A percentile compares a stretch with the other conserved stretches of the same genome.
Evolutionary conservation across 257 asterid genomes (phyloP).

Genomic region (Nicotiana knightiana): DNA sequence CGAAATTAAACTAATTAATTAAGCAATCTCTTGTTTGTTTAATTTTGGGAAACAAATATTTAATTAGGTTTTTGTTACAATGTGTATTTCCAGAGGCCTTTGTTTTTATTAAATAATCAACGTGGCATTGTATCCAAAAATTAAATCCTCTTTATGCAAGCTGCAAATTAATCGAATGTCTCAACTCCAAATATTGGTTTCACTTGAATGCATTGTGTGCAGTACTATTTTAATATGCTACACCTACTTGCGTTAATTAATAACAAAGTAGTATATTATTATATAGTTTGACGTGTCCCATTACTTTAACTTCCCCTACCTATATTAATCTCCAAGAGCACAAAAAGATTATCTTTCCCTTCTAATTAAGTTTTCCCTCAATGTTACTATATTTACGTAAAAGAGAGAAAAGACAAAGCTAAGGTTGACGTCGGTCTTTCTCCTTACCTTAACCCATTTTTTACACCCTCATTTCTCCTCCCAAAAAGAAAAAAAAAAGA

Average conservation of each 20-base stretch:
- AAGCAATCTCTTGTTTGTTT: too few species aligned
- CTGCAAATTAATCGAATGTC: too few species aligned
- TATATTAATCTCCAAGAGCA: neutral
- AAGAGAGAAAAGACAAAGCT: neutral
- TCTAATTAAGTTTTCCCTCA: neutral
- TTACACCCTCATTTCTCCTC: neutral
- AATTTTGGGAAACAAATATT: too few species aligned
- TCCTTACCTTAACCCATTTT: neutral
- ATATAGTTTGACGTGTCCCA: neutral
- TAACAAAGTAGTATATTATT: neutral
- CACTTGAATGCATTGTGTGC: neutral
- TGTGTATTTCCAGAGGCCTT: too few species aligned
- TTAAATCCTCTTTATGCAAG: too few species aligned
- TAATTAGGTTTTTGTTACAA: too few species aligned
- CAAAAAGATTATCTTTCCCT: too few species aligned
- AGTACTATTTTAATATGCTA: neutral
- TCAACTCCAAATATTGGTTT: neutral
- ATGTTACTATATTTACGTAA: neutral
- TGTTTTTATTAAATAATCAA: too few species aligned
- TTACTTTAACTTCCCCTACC: neutral
- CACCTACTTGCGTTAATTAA: neutral
- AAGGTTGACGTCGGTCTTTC: neutral
- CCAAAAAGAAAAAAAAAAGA: neutral
- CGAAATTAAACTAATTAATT: too few species aligned
- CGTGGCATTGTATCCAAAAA: too few species aligned